Conservation (phyloP, 1,284 basidiomycete species). For the Microbotryum saponariae region DNA sequence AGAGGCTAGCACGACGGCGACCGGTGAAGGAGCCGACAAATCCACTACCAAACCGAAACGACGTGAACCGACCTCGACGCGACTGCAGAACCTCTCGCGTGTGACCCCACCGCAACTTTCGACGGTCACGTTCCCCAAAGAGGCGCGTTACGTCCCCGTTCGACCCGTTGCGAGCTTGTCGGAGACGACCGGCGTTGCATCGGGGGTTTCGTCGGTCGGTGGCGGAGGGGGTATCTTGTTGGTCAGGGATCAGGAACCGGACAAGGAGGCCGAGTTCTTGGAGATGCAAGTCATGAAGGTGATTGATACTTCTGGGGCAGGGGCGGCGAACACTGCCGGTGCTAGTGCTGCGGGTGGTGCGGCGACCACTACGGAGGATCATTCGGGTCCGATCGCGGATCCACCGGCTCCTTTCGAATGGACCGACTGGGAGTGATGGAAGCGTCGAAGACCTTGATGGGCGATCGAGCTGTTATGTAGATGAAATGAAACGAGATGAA, state of each 20-base stretch:
- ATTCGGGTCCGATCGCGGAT: slow-evolving; percentile 58
- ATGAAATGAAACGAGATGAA: too few relatives aligned
- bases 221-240: slow-evolving; percentile 79
- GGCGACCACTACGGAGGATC: slow-evolving; percentile 19
- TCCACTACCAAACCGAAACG: slow-evolving; percentile 48
- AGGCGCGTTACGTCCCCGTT: slow-evolving; percentile 80
- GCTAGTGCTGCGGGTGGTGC: slow-evolving; percentile 22
- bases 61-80: slow-evolving; percentile 65
- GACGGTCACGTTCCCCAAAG: slow-evolving; percentile 71
- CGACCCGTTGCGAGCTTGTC: slow-evolving; percentile 53
- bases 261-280: slow-evolving; percentile 63
- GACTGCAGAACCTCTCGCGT: slow-evolving; percentile 78
- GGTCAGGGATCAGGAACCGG: slow-evolving; percentile 59
- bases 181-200: slow-evolving; percentile 7
- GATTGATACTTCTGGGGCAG: slow-evolving; percentile 41
- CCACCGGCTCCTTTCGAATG: slow-evolving; percentile 67
- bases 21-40: slow-evolving; percentile 26
- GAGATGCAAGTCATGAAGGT: slow-evolving; percentile 49
- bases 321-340: slow-evolving; percentile 38
- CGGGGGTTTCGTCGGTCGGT: slow-evolving; percentile 39
- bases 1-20: not conserved
- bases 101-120: slow-evolving; percentile 84
- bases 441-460: too few relatives aligned
- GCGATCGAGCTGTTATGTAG: too few relatives aligned
- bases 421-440: slow-evolving; percentile 22